phyloP scores from a whole-genome alignment of 2,329 filamentous ascomycete genomes.

The Verticillium zaregamsianum region DNA sequence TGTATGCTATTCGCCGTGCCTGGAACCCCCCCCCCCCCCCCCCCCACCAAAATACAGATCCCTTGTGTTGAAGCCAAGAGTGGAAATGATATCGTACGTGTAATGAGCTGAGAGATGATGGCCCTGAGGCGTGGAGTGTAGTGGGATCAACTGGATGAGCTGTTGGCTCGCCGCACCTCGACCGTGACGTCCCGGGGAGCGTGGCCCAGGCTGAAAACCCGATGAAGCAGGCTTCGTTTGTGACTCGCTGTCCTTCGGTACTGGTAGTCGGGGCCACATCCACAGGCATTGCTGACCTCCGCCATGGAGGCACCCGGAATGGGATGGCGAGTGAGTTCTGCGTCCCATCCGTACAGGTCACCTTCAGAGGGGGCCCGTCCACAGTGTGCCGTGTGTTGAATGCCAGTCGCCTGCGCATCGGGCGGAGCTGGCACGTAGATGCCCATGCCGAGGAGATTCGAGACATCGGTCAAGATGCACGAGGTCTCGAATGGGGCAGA shows the following conservation, averaged over 20 bases:
- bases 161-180: slow-evolving; percentile 8
- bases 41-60: background rate
- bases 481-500: background rate
- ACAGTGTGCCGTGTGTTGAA: slow-evolving; percentile 20
- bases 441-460: slow-evolving; percentile 28
- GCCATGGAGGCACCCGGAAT: slow-evolving; percentile 2
- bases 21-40: too few species aligned
- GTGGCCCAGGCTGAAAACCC: slow-evolving; percentile 28
- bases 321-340: slow-evolving; percentile 33
- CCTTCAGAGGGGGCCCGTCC: slow-evolving; percentile 22
- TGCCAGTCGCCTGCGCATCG: slow-evolving; percentile 20
- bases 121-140: background rate
- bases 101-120: background rate
- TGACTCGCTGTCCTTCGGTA: slow-evolving; percentile 18
- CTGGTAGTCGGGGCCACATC: slow-evolving; percentile 16
- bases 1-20: background rate
- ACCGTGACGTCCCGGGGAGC: slow-evolving; percentile 7
- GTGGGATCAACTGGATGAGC: slow-evolving; percentile 7
- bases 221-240: slow-evolving; percentile 33
- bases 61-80: background rate
- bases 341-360: slow-evolving; percentile 53
- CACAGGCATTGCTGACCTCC: slow-evolving; percentile 1
- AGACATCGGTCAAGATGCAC: slow-evolving; percentile 25
- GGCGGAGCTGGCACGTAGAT: slow-evolving; percentile 20
- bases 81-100: background rate